Evolutionary conservation across 2,329 filamentous ascomycete species (phyloP).

Genomic region (Dryadomyces sulphureus): DNA sequence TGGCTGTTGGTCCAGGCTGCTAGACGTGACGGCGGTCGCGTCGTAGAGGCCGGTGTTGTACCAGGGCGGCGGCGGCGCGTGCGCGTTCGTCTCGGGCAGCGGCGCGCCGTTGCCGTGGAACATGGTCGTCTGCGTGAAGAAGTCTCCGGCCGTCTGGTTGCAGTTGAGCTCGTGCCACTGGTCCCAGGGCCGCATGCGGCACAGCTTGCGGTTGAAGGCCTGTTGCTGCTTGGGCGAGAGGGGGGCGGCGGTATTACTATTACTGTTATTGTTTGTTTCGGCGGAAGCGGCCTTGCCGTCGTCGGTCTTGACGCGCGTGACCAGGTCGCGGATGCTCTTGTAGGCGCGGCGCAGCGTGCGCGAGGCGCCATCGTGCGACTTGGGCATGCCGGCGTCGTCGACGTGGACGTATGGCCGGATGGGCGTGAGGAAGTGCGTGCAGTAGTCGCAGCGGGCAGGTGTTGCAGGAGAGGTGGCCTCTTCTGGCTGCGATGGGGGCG

Average conservation of each 20-base stretch:
- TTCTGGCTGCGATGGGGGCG: not conserved
- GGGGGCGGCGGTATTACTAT: not conserved
- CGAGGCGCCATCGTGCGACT: slow-evolving; percentile 1
- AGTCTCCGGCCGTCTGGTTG: not conserved
- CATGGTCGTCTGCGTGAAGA: slow-evolving; percentile 8
- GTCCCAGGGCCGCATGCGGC: slow-evolving; percentile 4
- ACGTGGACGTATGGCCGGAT: slow-evolving; percentile 4
- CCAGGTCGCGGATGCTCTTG: slow-evolving; percentile 4
- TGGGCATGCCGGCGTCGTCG: not conserved
- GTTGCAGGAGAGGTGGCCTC: not conserved
- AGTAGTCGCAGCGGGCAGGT: not conserved
- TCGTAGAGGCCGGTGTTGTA: not conserved
- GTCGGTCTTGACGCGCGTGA: slow-evolving; percentile 2
- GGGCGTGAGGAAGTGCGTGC: slow-evolving; percentile 2
- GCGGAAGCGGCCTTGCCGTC: not conserved
- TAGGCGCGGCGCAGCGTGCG: slow-evolving; percentile 5
- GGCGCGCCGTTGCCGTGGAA: slow-evolving; percentile 2
- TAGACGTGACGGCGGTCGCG: too few species aligned
- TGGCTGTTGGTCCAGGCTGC: too few species aligned
- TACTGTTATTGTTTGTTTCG: not conserved
- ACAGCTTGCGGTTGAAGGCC: not conserved
- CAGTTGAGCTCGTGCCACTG: slow-evolving; percentile 9
- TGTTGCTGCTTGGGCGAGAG: not conserved
- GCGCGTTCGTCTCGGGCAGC: not conserved
- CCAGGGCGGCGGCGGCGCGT: not conserved